Percentiles rank a stretch among this genome's conserved stretches.
phyloP scores from a whole-genome alignment of 345 rosid species.

The Brassica carinata region DNA sequence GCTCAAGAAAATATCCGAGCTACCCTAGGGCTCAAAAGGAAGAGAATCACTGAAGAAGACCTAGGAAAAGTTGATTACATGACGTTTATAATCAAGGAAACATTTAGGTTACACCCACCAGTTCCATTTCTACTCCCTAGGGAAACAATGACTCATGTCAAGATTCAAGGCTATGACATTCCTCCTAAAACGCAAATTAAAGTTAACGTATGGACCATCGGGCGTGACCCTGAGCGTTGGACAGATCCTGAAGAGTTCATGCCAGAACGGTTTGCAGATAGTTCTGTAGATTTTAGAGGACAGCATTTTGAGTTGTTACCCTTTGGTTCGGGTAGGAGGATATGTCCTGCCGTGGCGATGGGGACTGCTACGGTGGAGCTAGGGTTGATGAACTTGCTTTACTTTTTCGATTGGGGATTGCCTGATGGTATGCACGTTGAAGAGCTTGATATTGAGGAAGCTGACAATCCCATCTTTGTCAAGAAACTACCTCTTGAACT shows the following conservation, averaged over 20 bases:
- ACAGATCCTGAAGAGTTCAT: constrained; percentile 48
- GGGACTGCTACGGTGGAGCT: not conserved
- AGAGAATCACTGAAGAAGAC: constrained; percentile 53
- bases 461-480: not conserved
- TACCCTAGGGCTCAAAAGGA: constrained; percentile 42
- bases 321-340: constrained; percentile 58
- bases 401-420: constrained; percentile 24
- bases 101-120: constrained; percentile 68
- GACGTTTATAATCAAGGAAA: constrained; percentile 59
- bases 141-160: constrained; percentile 46
- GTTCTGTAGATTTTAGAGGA: constrained; percentile 4
- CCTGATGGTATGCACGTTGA: constrained; percentile 6
- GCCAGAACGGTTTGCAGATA: constrained; percentile 49
- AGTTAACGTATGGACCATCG: constrained; percentile 52
- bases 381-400: constrained; percentile 14
- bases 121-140: constrained; percentile 44
- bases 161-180: constrained; percentile 47
- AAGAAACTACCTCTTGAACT: constrained; percentile 42
- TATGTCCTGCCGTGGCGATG: constrained; percentile 44
- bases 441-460: constrained; percentile 22
- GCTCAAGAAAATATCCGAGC: constrained; percentile 52
- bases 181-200: constrained; percentile 44
- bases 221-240: constrained; percentile 53
- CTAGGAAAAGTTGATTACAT: constrained; percentile 60
- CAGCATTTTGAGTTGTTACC: constrained; percentile 39